These are phyloP conservation scores for Flaveria ramosissima DNA, from an alignment of 129 eudicot species.

Conservation along the genomic window DNA sequence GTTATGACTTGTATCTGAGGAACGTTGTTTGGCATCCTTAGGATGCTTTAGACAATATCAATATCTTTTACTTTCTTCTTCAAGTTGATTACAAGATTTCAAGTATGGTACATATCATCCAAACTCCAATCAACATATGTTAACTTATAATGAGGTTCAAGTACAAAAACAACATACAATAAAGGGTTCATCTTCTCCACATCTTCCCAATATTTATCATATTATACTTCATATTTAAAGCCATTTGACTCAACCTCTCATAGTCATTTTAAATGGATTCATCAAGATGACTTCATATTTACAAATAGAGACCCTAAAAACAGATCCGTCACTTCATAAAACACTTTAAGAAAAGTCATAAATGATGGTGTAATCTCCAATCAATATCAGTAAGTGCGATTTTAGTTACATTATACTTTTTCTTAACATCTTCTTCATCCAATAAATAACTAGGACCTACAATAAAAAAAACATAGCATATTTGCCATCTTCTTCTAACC, in stretches of 20 bases:
- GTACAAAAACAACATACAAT: neutral
- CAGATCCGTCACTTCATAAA: neutral
- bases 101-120: neutral
- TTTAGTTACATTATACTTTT: neutral
- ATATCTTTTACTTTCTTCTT: neutral
- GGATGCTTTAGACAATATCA: neutral
- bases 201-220: neutral
- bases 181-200: neutral
- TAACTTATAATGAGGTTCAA: neutral
- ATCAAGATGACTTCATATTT: neutral
- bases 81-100: too few relatives aligned
- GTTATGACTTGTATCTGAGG: neutral
- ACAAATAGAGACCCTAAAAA: slow-evolving; percentile 4
- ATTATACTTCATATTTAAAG: neutral
- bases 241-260: too few relatives aligned
- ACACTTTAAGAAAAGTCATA: neutral
- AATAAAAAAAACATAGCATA: neutral
- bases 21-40: neutral
- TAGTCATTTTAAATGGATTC: neutral
- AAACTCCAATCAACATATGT: neutral
- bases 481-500: neutral
- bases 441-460: neutral
- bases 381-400: neutral
- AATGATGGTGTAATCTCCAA: neutral
- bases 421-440: neutral